Evolutionary conservation across 805 yeast genomes (phyloP).

Genomic region (Lipomyces sp.): DNA sequence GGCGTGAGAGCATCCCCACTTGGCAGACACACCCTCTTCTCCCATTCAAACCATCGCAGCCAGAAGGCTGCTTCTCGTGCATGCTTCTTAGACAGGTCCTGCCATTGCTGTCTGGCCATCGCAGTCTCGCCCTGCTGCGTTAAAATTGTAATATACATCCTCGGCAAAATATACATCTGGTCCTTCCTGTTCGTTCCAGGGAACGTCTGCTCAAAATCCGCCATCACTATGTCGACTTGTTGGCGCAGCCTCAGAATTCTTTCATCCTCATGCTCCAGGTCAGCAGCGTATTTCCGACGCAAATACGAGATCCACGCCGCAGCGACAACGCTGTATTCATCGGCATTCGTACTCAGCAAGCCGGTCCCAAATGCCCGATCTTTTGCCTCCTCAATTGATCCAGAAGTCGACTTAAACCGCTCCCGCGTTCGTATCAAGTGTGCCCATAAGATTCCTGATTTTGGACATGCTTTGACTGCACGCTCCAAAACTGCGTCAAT

Average conservation of each 20-base stretch:
- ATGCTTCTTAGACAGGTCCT: conserved; percentile 42
- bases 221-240: conserved; percentile 3
- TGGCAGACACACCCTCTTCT: conserved; percentile 38
- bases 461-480: conserved; percentile 40
- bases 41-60: conserved; percentile 53
- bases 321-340: conserved; percentile 21
- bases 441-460: conserved; percentile 41
- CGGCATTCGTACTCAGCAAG: conserved; percentile 16
- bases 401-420: conserved; percentile 12
- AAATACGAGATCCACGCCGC: conserved; percentile 28
- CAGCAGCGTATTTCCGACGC: conserved; percentile 15
- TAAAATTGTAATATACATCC: conserved; percentile 18
- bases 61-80: conserved; percentile 53
- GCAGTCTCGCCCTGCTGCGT: conserved; percentile 16
- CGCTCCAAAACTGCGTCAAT: conserved; percentile 31
- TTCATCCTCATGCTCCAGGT: background rate
- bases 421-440: conserved; percentile 32
- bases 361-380: conserved; percentile 26
- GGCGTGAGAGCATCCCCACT: conserved; percentile 43
- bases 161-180: conserved; percentile 15
- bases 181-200: conserved; percentile 14
- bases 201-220: background rate
- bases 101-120: conserved; percentile 31
- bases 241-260: background rate
- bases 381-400: conserved; percentile 17